These are phyloP conservation scores for Phanerochaete sordida DNA, from an alignment of 768 basidiomycete species.

Conservation along the genomic window DNA sequence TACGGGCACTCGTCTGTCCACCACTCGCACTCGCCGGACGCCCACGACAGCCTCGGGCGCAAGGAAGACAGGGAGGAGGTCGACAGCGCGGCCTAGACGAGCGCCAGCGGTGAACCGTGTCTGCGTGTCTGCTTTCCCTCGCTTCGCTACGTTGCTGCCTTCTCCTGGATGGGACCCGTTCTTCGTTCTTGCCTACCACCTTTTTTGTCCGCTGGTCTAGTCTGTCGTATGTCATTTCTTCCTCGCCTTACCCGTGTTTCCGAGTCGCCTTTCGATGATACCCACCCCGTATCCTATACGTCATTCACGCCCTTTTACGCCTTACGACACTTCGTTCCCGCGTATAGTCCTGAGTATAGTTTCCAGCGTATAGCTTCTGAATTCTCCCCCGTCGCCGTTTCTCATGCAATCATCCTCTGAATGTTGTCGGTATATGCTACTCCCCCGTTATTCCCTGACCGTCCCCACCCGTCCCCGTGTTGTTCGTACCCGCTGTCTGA, in stretches of 20 bases:
- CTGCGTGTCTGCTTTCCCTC: not conserved
- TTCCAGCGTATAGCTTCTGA: not conserved
- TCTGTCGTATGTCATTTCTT: not conserved
- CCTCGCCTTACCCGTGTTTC: not conserved
- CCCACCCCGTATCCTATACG: not conserved
- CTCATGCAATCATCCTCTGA: not conserved
- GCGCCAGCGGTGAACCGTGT: not conserved
- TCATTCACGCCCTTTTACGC: not conserved
- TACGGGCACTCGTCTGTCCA: not conserved
- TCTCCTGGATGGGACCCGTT: not conserved
- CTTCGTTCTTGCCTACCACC: not conserved
- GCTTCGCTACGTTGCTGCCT: not conserved
- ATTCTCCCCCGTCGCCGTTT: not conserved
- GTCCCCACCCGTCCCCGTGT: not conserved
- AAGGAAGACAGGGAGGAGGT: constrained; percentile 5
- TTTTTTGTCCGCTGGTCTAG: not conserved
- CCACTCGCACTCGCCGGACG: not conserved
- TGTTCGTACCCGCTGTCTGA: not conserved
- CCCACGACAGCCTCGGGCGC: not conserved
- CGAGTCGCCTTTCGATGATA: not conserved
- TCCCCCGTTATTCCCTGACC: not conserved
- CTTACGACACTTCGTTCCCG: not conserved
- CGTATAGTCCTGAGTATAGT: not conserved
- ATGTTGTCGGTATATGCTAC: not conserved
- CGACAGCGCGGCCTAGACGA: not conserved